Base-by-base conservation (phyloP, 495 filamentous ascomycete species). In the Penicillium macrosclerotiorum region DNA sequence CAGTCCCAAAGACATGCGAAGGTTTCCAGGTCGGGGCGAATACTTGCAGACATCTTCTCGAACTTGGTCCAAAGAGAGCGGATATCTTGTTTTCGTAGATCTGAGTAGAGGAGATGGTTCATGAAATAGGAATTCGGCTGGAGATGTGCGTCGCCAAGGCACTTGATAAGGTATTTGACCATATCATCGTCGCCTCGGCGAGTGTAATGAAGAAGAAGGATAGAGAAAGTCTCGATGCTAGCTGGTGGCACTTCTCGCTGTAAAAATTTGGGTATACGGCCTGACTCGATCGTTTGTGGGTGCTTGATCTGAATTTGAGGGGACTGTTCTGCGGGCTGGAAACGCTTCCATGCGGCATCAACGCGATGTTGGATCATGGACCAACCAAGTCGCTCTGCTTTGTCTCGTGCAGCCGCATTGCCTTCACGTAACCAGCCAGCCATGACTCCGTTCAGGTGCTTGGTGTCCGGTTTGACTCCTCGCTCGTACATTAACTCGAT, bases 391-490 rank as follows among this genome's bases (percentile, higher is more conserved):
- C 75, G 67, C 55, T 90, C 87, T 14, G 85, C 88, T 49, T 81
- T 80, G 29, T 78, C 65, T 39, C 74, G 62, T 24, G 78, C 68
- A 20, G 65, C 64, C 9, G 72, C 68, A 8, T 57, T 75, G 23
- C 78, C 79, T 5, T 77, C 75, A 36, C 87, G 77, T 30, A 89
- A 62, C 83, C 84, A 90, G 17, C 83, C 86, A 0, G 81, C 86
- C 43, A 90, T 78, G 13, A 91, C 67, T 9, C 85, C 87, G 56
- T 91, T 91, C 37, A 89, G 63, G 49, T 90, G 84, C 42, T 81
- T 84, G 16, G 83, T 57, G 43, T 86, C 80, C 11, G 86, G 77
- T 26, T 62, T 73, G 3, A 89, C 75, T 2, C 79, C 80, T 54
- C 76, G 78, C 23, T 79, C 74, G 57, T 80, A 80, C 78, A 88